Evolutionary conservation across 1,284 basidiomycete genomes (phyloP).

Genomic region (Coniferiporia sulphurascens): DNA sequence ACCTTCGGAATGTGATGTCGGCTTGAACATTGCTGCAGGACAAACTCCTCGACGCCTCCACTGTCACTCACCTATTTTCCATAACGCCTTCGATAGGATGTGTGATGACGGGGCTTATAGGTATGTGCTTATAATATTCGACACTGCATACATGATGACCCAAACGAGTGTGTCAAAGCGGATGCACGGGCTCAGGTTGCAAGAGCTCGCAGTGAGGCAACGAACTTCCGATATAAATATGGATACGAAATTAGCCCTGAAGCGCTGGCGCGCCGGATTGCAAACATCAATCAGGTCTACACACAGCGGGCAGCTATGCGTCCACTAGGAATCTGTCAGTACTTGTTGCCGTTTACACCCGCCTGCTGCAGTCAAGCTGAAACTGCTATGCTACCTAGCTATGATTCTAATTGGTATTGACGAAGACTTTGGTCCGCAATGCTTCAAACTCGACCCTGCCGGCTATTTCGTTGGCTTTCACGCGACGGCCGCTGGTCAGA

Average conservation of each 20-base stretch:
- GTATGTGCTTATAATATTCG: conserved; percentile 39
- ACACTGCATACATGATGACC: neutral
- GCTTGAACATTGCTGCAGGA: conserved; percentile 51
- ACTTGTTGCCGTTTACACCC: neutral
- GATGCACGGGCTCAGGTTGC: conserved; percentile 91
- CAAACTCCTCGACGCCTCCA: conserved; percentile 94
- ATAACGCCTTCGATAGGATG: conserved; percentile 97
- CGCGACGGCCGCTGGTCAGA: conserved; percentile 93
- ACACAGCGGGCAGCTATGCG: conserved; percentile 98
- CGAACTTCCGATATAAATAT: conserved; percentile 94
- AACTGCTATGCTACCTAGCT: conserved; percentile 40
- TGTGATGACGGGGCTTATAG: conserved; percentile 94
- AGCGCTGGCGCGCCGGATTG: conserved; percentile 87
- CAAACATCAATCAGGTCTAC: conserved; percentile 99
- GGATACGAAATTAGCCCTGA: conserved; percentile 98
- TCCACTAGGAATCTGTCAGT: conserved; percentile 89
- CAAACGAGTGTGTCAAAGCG: conserved; percentile 44
- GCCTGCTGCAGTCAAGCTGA: neutral
- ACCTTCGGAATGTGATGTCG: neutral
- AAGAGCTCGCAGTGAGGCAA: conserved; percentile 88
- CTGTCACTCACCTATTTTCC: conserved; percentile 94
- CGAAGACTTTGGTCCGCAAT: conserved; percentile 85
- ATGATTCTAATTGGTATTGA: conserved; percentile 97
- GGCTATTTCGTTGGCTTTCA: conserved; percentile 99
- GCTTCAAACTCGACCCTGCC: conserved; percentile 98